Percentiles rank a stretch among this genome's conserved stretches.
These are phyloP conservation scores for Isatis lusitanica DNA, from an alignment of 441 rosid species.

Conservation along the genomic window DNA sequence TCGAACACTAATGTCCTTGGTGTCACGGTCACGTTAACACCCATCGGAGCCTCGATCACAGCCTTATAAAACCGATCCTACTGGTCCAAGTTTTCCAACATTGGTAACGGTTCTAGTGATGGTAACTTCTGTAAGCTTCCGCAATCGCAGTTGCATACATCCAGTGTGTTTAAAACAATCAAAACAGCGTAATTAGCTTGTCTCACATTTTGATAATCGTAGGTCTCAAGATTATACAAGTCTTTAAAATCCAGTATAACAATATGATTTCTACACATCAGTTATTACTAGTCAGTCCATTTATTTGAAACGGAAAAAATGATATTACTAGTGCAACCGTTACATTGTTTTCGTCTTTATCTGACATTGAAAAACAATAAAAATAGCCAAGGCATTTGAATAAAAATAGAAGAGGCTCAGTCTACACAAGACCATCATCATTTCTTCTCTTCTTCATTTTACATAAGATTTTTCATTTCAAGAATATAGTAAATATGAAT, in stretches of 20 bases:
- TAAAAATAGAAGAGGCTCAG: neutral
- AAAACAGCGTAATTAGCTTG: too few relatives aligned
- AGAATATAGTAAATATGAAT: neutral
- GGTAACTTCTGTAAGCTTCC: conserved; percentile 3
- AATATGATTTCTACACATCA: too few relatives aligned
- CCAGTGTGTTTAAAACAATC: too few relatives aligned
- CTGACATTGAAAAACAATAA: too few relatives aligned
- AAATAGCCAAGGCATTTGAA: neutral
- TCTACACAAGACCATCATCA: neutral
- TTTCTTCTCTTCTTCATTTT: neutral
- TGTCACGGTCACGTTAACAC: conserved; percentile 39
- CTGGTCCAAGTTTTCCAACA: conserved; percentile 52
- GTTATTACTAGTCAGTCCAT: too few relatives aligned
- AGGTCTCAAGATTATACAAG: too few relatives aligned
- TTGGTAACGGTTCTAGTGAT: conserved; percentile 51
- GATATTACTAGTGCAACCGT: too few relatives aligned
- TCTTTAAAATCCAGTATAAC: too few relatives aligned
- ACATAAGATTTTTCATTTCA: neutral
- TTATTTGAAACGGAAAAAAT: too few relatives aligned
- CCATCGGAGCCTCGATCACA: conserved; percentile 38
- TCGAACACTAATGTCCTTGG: conserved; percentile 45
- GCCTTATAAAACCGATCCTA: conserved; percentile 44
- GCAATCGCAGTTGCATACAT: too few relatives aligned
- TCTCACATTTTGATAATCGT: too few relatives aligned
- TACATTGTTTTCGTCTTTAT: too few relatives aligned